Evolutionary conservation across 2,329 filamentous ascomycete genomes (phyloP).

Genomic region (Penicillium sp.): DNA sequence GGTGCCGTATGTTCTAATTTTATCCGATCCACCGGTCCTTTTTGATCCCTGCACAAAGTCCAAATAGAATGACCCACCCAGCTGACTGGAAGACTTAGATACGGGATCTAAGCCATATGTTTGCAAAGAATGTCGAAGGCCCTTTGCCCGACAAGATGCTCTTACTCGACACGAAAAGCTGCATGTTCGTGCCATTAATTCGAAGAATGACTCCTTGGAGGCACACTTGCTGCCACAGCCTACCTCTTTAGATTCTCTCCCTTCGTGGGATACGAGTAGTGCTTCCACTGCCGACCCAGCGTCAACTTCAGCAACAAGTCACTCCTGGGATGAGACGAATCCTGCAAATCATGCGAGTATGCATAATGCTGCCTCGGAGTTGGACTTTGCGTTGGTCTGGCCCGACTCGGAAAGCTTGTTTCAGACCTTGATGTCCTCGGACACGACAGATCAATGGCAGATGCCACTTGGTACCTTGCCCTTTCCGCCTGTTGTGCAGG

Average conservation of each 20-base stretch:
- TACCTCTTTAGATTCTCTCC: slow-evolving; percentile 20
- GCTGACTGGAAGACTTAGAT: slow-evolving; percentile 31
- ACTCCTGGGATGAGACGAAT: slow-evolving; percentile 27
- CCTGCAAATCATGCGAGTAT: slow-evolving; percentile 16
- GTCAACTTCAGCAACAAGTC: slow-evolving; percentile 21
- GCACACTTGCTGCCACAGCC: slow-evolving; percentile 14
- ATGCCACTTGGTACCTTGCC: slow-evolving; percentile 44
- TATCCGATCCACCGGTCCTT: not conserved
- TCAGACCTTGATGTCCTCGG: slow-evolving; percentile 45
- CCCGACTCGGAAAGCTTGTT: slow-evolving; percentile 47
- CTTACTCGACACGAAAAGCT: slow-evolving; percentile 47
- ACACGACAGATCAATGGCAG: slow-evolving; percentile 43
- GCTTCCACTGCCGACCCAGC: slow-evolving; percentile 17
- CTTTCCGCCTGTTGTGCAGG: slow-evolving; percentile 35
- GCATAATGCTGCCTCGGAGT: slow-evolving; percentile 29
- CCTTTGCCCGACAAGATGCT: slow-evolving; percentile 46
- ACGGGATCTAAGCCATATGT: slow-evolving; percentile 44
- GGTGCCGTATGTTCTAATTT: slow-evolving; percentile 37
- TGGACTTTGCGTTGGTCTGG: slow-evolving; percentile 46
- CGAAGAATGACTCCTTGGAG: slow-evolving; percentile 19
- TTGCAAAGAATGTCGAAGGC: slow-evolving; percentile 42
- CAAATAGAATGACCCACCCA: not conserved
- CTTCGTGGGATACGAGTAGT: slow-evolving; percentile 28
- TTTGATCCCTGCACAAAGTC: too few species aligned
- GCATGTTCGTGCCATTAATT: slow-evolving; percentile 32